These are phyloP conservation scores for Lomentospora prolificans DNA, from an alignment of 2,329 filamentous ascomycete genomes.

Conservation along the genomic window DNA sequence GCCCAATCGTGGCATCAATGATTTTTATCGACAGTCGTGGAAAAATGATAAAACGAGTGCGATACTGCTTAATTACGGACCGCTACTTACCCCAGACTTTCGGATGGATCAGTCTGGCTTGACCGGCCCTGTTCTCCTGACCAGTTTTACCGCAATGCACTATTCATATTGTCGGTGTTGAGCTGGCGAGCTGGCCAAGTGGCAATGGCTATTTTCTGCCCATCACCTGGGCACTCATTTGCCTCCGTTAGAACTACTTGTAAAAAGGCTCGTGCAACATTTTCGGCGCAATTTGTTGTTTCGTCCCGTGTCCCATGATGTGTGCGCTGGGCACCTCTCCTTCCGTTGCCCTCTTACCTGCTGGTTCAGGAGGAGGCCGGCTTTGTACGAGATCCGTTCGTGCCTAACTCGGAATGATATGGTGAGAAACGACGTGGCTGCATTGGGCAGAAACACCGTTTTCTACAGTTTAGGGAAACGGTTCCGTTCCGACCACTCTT, in stretches of 20 bases:
- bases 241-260: neutral
- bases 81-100: neutral
- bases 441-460: neutral
- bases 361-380: neutral
- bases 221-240: neutral
- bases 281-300: conserved; percentile 5
- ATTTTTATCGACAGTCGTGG: neutral
- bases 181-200: neutral
- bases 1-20: neutral
- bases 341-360: neutral
- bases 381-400: neutral
- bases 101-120: neutral
- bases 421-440: neutral
- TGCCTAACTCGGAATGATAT: neutral
- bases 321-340: neutral
- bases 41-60: neutral
- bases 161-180: neutral
- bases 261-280: conserved; percentile 1
- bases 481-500: neutral
- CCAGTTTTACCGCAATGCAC: neutral
- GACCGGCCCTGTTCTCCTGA: neutral
- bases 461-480: neutral
- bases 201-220: neutral
- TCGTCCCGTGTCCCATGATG: conserved; percentile 8
- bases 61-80: neutral